phyloP scores from a whole-genome alignment of 1,284 basidiomycete genomes.

The Rhodotorula sp. region DNA sequence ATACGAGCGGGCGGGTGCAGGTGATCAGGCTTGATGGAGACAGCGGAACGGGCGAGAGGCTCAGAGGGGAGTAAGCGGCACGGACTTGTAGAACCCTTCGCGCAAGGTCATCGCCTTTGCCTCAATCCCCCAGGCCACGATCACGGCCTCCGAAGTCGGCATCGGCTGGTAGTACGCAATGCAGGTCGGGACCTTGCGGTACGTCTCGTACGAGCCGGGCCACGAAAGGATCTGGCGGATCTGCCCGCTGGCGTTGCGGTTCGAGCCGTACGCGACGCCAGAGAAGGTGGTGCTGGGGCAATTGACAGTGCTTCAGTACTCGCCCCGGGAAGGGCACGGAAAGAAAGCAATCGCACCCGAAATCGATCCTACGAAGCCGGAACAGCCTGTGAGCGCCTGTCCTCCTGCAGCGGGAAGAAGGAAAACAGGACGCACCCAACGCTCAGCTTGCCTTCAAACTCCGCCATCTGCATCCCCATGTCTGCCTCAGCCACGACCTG shows the following conservation, averaged over 20 bases:
- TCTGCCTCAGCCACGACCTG: constrained; percentile 15
- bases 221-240: constrained; percentile 68
- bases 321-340: no score
- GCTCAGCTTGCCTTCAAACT: constrained; percentile 15
- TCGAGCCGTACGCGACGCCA: constrained; percentile 67
- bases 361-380: neutral
- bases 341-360: neutral
- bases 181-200: constrained; percentile 32
- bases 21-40: no score
- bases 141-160: constrained; percentile 20
- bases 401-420: no score
- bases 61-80: no score
- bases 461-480: neutral
- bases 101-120: constrained; percentile 35
- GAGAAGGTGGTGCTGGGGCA: constrained; percentile 56
- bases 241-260: constrained; percentile 43
- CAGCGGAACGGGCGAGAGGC: no score
- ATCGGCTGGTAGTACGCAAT: constrained; percentile 30
- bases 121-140: constrained; percentile 38
- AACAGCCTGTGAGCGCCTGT: no score
- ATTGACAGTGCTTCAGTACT: no score
- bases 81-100: constrained; percentile 35
- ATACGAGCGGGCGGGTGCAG: no score
- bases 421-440: neutral
- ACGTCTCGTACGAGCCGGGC: constrained; percentile 39